Percentiles rank a stretch among this genome's conserved stretches.
Evolutionary conservation across 179 eudicot species (phyloP).

Genomic region (Silene coronaria): DNA sequence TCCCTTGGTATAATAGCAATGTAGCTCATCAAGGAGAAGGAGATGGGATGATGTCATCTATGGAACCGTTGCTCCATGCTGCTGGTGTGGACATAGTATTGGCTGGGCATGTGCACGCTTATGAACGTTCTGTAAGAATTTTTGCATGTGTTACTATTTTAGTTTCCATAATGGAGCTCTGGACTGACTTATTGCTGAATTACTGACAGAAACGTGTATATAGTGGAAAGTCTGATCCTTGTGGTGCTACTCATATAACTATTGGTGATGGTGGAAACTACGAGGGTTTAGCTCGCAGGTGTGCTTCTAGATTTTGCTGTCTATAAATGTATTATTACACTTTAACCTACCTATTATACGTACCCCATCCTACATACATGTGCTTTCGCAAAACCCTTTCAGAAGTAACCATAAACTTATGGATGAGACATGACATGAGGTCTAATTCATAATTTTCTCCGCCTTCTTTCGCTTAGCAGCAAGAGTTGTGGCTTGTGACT

Average conservation of each 20-base stretch:
- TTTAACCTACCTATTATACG: too few relatives aligned
- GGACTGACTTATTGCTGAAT: background rate
- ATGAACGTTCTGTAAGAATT: slow-evolving; percentile 77
- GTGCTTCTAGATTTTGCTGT: slow-evolving; percentile 18
- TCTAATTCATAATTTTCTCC: background rate
- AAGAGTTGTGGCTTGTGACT: background rate
- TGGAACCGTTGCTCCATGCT: slow-evolving; percentile 84
- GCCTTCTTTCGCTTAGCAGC: background rate
- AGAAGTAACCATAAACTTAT: too few relatives aligned
- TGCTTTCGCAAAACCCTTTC: too few relatives aligned
- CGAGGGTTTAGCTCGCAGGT: slow-evolving; percentile 86
- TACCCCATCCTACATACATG: too few relatives aligned
- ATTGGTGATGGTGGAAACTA: slow-evolving; percentile 95
- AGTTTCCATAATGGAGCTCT: background rate
- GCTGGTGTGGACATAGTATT: slow-evolving; percentile 85
- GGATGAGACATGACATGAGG: too few relatives aligned
- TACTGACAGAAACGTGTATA: slow-evolving; percentile 60
- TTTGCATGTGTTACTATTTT: background rate
- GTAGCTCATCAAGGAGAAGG: slow-evolving; percentile 94
- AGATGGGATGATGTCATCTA: slow-evolving; percentile 71
- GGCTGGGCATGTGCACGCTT: slow-evolving; percentile 97
- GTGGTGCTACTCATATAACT: slow-evolving; percentile 93
- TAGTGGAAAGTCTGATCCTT: slow-evolving; percentile 57
- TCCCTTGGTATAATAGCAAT: slow-evolving; percentile 96
- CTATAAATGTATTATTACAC: background rate